Percentiles rank a stretch among this genome's conserved stretches.
These are phyloP conservation scores for Microbotryum lychnidis-dioicae DNA, from an alignment of 1,284 basidiomycete species.

Conservation along the genomic window DNA sequence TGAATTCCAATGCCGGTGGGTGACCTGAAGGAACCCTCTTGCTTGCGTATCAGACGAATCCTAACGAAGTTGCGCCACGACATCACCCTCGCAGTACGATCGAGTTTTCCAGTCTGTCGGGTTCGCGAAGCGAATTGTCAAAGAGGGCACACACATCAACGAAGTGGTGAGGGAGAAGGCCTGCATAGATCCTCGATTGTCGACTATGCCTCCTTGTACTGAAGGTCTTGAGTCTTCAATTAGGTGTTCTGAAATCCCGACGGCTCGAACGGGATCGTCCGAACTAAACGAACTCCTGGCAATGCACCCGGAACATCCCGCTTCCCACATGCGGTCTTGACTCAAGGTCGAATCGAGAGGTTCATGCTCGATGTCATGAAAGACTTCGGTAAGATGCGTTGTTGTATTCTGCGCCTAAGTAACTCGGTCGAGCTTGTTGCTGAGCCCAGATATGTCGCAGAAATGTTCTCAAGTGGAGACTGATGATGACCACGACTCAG, in stretches of 20 bases:
- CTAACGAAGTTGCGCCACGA: neutral
- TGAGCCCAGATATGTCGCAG: no score
- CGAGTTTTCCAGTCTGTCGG: constrained; percentile 57
- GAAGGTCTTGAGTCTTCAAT: constrained; percentile 42
- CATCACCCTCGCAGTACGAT: constrained; percentile 34
- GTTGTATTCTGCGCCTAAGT: no score
- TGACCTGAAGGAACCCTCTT: no score
- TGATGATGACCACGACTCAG: no score
- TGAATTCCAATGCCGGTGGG: constrained; percentile 12
- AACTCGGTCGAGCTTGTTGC: neutral
- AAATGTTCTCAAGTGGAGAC: no score
- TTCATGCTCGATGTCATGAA: constrained; percentile 53
- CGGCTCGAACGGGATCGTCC: constrained; percentile 44
- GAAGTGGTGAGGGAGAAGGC: no score
- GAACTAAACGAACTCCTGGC: constrained; percentile 35
- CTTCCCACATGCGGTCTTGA: constrained; percentile 59
- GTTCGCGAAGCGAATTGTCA: constrained; percentile 51
- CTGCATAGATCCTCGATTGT: neutral
- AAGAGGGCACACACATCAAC: constrained; percentile 44
- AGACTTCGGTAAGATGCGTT: constrained; percentile 27
- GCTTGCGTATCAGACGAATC: no score
- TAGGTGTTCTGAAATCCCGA: constrained; percentile 59
- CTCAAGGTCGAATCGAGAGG: constrained; percentile 54
- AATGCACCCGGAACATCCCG: constrained; percentile 44
- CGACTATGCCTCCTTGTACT: no score